Conservation (phyloP, 306 rosid genomes). For the Alnus glutinosa region DNA sequence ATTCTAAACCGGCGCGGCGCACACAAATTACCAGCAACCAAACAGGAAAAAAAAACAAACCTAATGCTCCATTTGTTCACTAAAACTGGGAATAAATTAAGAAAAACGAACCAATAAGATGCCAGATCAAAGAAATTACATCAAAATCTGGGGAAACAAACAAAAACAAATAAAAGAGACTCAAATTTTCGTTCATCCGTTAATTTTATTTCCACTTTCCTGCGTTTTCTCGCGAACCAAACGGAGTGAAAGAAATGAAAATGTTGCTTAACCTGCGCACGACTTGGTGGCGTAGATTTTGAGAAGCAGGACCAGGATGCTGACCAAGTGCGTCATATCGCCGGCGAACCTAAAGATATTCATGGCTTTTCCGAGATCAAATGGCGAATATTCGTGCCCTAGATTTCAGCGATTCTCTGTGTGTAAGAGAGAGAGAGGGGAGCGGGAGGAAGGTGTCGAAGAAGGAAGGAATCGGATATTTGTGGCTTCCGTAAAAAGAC, state of each 20-base stretch:
- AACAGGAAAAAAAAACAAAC: neutral
- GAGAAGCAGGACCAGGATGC: slow-evolving; percentile 86
- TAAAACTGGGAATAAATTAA: neutral
- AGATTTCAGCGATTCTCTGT: slow-evolving; percentile 15
- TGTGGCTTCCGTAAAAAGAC: neutral
- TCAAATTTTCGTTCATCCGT: no score
- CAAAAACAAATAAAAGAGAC: neutral
- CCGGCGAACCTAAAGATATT: slow-evolving; percentile 92
- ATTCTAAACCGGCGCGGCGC: no score
- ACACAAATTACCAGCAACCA: slow-evolving; percentile 6
- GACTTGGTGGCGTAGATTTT: slow-evolving; percentile 97
- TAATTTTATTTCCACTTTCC: no score
- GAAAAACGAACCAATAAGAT: neutral
- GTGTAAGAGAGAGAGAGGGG: neutral
- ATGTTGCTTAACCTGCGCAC: slow-evolving; percentile 61
- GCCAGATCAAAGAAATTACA: neutral
- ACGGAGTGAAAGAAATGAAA: no score
- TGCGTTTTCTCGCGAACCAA: neutral
- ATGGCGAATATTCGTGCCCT: slow-evolving; percentile 27
- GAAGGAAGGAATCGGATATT: neutral
- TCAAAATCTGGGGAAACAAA: neutral
- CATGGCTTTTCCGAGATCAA: slow-evolving; percentile 45
- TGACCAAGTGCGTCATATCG: slow-evolving; percentile 89
- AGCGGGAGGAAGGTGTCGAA: neutral
- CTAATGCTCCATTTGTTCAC: slow-evolving; percentile 9